Base-by-base conservation (phyloP, 2,329 filamentous ascomycete species). In the Pseudopyricularia cyperi region DNA sequence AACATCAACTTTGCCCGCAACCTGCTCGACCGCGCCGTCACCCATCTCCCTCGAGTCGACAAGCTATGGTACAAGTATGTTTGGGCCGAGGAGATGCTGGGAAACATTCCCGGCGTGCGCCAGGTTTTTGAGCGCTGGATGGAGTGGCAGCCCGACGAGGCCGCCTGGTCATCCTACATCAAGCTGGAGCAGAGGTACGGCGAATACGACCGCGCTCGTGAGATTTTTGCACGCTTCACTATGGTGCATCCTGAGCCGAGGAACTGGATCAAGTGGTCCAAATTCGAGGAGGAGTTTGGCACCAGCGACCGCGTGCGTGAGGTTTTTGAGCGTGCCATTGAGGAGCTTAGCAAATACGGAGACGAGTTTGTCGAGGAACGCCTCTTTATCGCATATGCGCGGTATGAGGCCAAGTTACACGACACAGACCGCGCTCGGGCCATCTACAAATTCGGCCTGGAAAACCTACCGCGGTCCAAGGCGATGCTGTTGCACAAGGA, bases 51-150 rank as follows among this genome's bases (percentile, higher is more conserved):
- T 5, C 77, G 93, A 53, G 80, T 97, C 39, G 89, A 97, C 66
- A 97, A 97, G 74, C 72, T 98, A 33, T 98, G 93, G 93, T 98
- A 95, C 74, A 97, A 97, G 67, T 98, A 96, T 73, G 89, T 95
- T 26, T 95, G 95, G 66, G 94, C 95, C 85, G 91, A 97, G 71
- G 93, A 98, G 76, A 97, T 91, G 70, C 77, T 98, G 52, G 89
- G 89, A 7, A 96, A 98, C 62, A 83, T 98, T 48, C 82, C 90
- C 3, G 93, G 91, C 34, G 94, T 89, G 3, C 76, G 93, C 54
- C 88, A 95, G 60, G 88, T 97, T 0, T 98, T 97, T 65, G 93
- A 98, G 70, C 78, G 93, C 46, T 98, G 93, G 93, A 91, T 98
- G 85, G 84, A 87, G 56, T 98, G 93, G 93, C 89, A 95, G 65